Conservation (phyloP, 345 rosid species). For the Eucalyptus regnans region DNA sequence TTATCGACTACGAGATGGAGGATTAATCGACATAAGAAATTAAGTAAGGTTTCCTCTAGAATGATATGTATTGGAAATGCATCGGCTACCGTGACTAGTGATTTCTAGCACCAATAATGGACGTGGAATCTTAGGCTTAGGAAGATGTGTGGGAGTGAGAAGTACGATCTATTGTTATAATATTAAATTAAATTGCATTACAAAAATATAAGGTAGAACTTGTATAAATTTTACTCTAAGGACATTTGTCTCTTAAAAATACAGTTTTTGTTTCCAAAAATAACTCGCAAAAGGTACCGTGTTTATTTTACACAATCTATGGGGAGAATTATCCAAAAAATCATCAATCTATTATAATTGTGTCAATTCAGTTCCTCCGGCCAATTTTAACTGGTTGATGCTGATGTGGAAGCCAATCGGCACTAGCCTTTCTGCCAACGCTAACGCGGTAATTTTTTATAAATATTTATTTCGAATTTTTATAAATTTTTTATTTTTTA, state of each 20-base stretch:
- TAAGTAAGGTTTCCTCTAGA: not conserved
- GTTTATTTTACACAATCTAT: not conserved
- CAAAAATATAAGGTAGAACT: not conserved
- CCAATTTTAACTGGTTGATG: accelerated
- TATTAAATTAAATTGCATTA: not conserved
- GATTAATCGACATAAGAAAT: not conserved
- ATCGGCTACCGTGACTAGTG: not conserved
- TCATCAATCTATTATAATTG: accelerated
- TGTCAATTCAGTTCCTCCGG: accelerated
- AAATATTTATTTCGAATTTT: no score
- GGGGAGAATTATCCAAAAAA: no score
- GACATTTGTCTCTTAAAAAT: not conserved
- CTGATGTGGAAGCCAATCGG: no score
- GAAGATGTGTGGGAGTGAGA: not conserved
- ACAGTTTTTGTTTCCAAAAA: not conserved
- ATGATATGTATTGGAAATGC: not conserved
- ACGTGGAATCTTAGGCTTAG: not conserved
- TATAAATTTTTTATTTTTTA: no score
- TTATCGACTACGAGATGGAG: not conserved
- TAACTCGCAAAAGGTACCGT: not conserved
- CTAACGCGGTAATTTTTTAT: accelerated
- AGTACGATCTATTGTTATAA: not conserved
- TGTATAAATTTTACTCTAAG: not conserved
- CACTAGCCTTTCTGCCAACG: accelerated
- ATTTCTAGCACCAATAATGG: not conserved